Percentiles rank a stretch among this genome's conserved stretches.
Evolutionary conservation across 2,329 filamentous ascomycete species (phyloP).

Genomic region (Botrytis squamosa): DNA sequence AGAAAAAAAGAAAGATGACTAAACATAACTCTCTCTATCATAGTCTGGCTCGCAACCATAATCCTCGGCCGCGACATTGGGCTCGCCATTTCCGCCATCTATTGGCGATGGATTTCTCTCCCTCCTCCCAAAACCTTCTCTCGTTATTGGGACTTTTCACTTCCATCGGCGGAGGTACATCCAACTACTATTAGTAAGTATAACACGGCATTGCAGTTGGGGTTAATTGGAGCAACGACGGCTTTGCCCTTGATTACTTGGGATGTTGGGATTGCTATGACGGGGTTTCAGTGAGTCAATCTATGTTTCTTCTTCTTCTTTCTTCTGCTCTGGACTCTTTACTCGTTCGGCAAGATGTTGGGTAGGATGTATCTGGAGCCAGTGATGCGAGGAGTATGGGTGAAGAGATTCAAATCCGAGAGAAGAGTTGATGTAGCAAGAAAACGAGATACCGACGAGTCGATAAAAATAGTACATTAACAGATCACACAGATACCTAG

Average conservation of each 20-base stretch:
- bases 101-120: conserved; percentile 93
- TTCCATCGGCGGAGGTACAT: conserved; percentile 81
- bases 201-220: conserved; percentile 90
- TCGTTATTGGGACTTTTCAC: conserved; percentile 95
- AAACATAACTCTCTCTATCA: neutral
- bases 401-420: too few relatives aligned
- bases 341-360: too few relatives aligned
- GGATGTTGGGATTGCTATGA: conserved; percentile 55
- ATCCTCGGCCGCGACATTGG: conserved; percentile 87
- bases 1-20: neutral
- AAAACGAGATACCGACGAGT: too few relatives aligned
- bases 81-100: conserved; percentile 81
- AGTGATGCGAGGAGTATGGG: neutral
- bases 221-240: conserved; percentile 81
- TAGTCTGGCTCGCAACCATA: conserved; percentile 83
- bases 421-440: too few relatives aligned
- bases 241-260: conserved; percentile 71
- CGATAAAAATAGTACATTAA: conserved; percentile 34
- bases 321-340: too few relatives aligned
- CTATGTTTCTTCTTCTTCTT: neutral
- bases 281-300: conserved; percentile 61
- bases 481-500: conserved; percentile 60
- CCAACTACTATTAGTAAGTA: conserved; percentile 84
- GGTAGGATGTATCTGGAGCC: neutral
- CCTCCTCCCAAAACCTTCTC: conserved; percentile 89